Base-by-base conservation (phyloP, 805 yeast genomes). In the Nakazawaea wickerhamii region DNA sequence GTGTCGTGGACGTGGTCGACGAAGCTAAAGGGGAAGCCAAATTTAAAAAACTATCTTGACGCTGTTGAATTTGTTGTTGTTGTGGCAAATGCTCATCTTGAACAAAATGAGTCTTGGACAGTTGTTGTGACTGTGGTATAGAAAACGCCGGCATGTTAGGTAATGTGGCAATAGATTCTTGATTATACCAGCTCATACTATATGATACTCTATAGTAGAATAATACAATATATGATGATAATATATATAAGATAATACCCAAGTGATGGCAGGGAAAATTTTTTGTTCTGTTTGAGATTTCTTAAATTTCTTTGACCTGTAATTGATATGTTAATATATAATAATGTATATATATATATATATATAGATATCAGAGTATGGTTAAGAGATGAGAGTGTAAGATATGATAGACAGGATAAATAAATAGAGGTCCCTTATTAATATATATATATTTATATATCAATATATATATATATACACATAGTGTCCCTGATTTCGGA, bases 81-180 rank as follows among this genome's bases (percentile, higher is more conserved):
- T 23, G 30, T 34, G 27, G 30, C 28, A 21, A 28, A 18, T 23
- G 25, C 15, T 26, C n/a, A n/a, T n/a, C n/a, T n/a, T n/a, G n/a
- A n/a, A 17, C 5, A 30, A 5, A 7, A 30, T 30, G 21, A 5
- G 19, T n/a, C 8, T n/a, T 2, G 14, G 21, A 23, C 27, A 21
- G 31, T 20, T 32, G 41, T 17, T 37, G 35, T 36, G 18, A 26
- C 19, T 19, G 21, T 20, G 25, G 26, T 8, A 15, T 14, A 7
- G 25, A 18, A 15, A 38, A 38, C 6, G 13, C 9, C 14, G 41
- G 41, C 8, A 33, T 31, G 25, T 39, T 33, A 21, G 44, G 39
- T 34, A 35, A 20, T 19, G 39, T 40, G 22, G 35, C 39, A 15
- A 40, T 19, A n/a, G 43, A 19, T 13, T 40, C 44, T 17, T n/a